Evolutionary conservation across 805 yeast species (phyloP), one percentile per base, ranked within the genome.

Genomic region (Candida adriatica): DNA sequence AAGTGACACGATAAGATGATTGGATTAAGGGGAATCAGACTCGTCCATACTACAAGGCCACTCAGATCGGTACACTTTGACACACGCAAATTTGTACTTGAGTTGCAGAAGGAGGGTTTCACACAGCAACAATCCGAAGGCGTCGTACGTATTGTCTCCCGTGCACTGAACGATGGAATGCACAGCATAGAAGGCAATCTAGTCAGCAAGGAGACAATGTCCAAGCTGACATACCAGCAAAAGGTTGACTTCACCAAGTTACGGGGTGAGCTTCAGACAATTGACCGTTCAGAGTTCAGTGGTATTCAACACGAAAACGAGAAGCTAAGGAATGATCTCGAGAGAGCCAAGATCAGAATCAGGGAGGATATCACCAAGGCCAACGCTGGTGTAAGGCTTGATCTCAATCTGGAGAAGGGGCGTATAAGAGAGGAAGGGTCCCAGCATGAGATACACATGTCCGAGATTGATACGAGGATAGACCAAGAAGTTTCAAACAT

Each of bases 221-320:
- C 84, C 18, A 77, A 87, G 43, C 72, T 87, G 51, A 81, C 95
- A 4, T 92, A 92, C 56, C 95, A 90, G 54, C 97, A 92, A 49
- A 85, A 90, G 47, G 96, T 92, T 19, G 97, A 92, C 53, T 90
- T 92, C 66, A 92, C 96, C 23, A 90, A 90, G 52, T 69, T 92
- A 38, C 80, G 88, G 51, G 94, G 95, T 19, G 97, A 90, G 55
- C 67, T 92, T 25, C 88, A 86, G 47, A 77, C 86, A 30, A 73
- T 85, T 57, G 97, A 92, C 59, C 76, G 78, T 51, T 71, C 86
- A 17, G 97, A 92, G 49, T 82, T 84, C 50, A 78, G 82, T 37
- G 74, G 75, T 31, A 69, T 90, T 38, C 78, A 80, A 48, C 83
- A 80, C 49, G 96, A 92, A 53, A 90, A 84, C 51, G 97, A 90